Conservation (phyloP, 1,284 basidiomycete genomes). For the Sanghuangporus weigelae region DNA sequence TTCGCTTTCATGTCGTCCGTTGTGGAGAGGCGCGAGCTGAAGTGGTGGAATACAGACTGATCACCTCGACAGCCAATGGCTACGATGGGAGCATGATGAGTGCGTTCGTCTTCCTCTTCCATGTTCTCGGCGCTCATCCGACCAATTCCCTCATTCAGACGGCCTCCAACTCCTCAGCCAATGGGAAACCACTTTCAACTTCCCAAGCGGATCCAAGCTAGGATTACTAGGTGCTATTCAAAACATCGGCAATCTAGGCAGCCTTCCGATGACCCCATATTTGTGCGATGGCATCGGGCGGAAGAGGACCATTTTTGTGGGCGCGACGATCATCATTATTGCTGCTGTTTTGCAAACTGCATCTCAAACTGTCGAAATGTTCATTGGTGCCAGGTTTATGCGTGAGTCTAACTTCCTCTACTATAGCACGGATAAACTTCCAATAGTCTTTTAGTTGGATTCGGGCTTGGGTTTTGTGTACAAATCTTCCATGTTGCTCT, state of each 20-base stretch:
- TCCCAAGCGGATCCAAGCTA: slow-evolving; percentile 19
- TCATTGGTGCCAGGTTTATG: slow-evolving; percentile 27
- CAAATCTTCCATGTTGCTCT: neutral
- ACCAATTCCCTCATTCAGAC: slow-evolving; percentile 21
- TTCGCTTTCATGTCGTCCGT: neutral
- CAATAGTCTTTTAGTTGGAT: slow-evolving; percentile 44
- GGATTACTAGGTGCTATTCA: slow-evolving; percentile 23
- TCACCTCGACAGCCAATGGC: slow-evolving; percentile 34
- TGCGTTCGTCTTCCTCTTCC: slow-evolving; percentile 9
- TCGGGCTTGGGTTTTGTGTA: slow-evolving; percentile 48
- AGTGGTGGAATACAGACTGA: slow-evolving; percentile 25
- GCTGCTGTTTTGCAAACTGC: slow-evolving; percentile 27
- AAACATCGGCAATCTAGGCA: slow-evolving; percentile 26
- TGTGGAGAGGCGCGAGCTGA: neutral
- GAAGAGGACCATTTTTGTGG: slow-evolving; percentile 25
- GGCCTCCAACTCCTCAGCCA: slow-evolving; percentile 35
- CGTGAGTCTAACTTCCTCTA: neutral
- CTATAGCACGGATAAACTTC: neutral
- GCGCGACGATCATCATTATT: slow-evolving; percentile 25
- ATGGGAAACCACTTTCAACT: slow-evolving; percentile 27
- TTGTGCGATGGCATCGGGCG: slow-evolving; percentile 28
- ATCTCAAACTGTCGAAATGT: slow-evolving; percentile 27
- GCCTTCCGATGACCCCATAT: slow-evolving; percentile 27
- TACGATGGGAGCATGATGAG: slow-evolving; percentile 30
- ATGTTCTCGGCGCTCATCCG: neutral